These are phyloP conservation scores for Penicillium corylophilum DNA, from an alignment of 2,329 filamentous ascomycete species.

Conservation along the genomic window DNA sequence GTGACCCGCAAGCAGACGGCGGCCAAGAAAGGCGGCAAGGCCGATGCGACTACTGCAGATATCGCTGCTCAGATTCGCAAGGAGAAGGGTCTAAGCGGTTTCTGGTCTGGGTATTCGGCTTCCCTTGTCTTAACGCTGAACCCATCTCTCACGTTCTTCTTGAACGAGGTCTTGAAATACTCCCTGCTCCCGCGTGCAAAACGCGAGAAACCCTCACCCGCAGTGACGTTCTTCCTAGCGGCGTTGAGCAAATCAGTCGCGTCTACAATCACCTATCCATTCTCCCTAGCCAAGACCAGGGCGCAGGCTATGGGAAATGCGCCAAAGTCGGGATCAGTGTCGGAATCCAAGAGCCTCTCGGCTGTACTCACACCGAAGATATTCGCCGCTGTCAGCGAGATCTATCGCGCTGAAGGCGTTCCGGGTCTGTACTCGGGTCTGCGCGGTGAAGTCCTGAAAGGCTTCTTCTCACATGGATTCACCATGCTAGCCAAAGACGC, in stretches of 20 bases:
- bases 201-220: constrained; percentile 53
- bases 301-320: constrained; percentile 58
- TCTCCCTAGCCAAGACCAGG: constrained; percentile 79
- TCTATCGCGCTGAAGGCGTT: constrained; percentile 63
- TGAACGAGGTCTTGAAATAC: constrained; percentile 71
- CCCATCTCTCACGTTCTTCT: constrained; percentile 79
- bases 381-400: constrained; percentile 61
- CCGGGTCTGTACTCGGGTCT: constrained; percentile 73
- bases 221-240: constrained; percentile 64
- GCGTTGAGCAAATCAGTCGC: constrained; percentile 77
- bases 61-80: constrained; percentile 63
- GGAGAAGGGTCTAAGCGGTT: constrained; percentile 70
- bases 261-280: constrained; percentile 76
- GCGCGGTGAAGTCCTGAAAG: constrained; percentile 72
- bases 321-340: constrained; percentile 18
- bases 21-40: constrained; percentile 11
- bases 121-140: constrained; percentile 78
- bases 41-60: constrained; percentile 46
- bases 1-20: constrained; percentile 78
- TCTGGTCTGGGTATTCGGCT: constrained; percentile 88
- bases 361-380: constrained; percentile 50
- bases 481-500: constrained; percentile 84
- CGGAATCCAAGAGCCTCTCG: constrained; percentile 1
- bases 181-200: constrained; percentile 55
- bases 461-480: constrained; percentile 80